Base-by-base conservation (phyloP, 768 basidiomycete genomes). In the Solioccasus polychromus region DNA sequence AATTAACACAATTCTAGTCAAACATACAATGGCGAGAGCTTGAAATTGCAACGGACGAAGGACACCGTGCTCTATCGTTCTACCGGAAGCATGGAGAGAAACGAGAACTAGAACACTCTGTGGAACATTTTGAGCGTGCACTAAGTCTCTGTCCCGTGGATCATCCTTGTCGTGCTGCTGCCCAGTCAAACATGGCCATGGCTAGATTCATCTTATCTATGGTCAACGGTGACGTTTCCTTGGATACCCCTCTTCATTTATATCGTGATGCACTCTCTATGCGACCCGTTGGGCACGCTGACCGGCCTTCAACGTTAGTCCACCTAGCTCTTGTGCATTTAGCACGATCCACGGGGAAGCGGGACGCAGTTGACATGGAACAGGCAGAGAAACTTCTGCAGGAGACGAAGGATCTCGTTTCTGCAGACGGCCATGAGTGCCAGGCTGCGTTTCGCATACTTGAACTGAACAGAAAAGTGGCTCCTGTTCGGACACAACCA, bases 111-210 rank as follows among this genome's bases (percentile, higher is more conserved):
- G 36, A 48, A 24, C 8, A 3, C 14, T 32, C 50, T 6, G 39
- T 35, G 4, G 18, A 35, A 29, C 30, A 30, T 0, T 48, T 51
- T 26, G 22, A 48, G 19, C 36, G 9, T n/a, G 50, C 37, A 11
- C 36, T 51, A 11, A 9, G 19, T 20, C 11, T 48, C n/a, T 51
- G 50, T 19, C 39, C 46, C 8, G 24, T 10, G 15, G 41, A 49
- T 17, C 45, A 51, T 12, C 46, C 36, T 5, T 38, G 50, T 39
- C 46, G 36, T 30, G 40, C 50, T 1, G 50, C 37, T 18, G 46
- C 35, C 8, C 36, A 34, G 3, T 39, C 50, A 23, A 51, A 51
- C 15, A 1, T 48, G 15, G 50, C 50, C n/a, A n/a, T 11, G 32
- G 26, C 29, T 31, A 3, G 17, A 35, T 38, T 14, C n/a, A n/a